A percentile compares a stretch with the other conserved stretches of the same genome.
Conservation (phyloP, 306 rosid genomes). For the Vicia sativa region DNA sequence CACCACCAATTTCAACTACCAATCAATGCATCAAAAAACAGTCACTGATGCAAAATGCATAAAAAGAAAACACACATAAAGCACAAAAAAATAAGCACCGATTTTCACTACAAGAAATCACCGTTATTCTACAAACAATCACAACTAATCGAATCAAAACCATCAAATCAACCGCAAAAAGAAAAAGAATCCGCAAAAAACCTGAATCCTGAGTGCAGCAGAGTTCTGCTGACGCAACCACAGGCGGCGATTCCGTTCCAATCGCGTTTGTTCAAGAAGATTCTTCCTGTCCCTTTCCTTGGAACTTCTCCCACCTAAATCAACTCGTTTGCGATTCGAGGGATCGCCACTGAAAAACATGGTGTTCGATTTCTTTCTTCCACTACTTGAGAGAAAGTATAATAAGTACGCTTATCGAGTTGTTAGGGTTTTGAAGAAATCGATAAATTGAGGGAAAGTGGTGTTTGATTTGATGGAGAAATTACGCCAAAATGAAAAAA, state of each 20-base stretch:
- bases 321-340: slow-evolving; percentile 88
- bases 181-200: slow-evolving; percentile 35
- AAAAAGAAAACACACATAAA: not conserved
- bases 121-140: not conserved
- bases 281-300: slow-evolving; percentile 90
- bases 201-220: slow-evolving; percentile 84
- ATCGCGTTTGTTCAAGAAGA: slow-evolving; percentile 85
- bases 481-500: not conserved
- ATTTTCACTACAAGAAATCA: not conserved
- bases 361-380: slow-evolving; percentile 10
- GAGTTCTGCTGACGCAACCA: slow-evolving; percentile 71
- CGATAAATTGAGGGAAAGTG: not conserved
- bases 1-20: not conserved
- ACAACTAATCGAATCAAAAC: slow-evolving; percentile 3
- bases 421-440: slow-evolving; percentile 12
- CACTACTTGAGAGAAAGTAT: not conserved
- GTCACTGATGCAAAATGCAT: slow-evolving; percentile 9
- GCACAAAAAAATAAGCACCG: not conserved
- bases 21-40: slow-evolving; percentile 13
- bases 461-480: not conserved
- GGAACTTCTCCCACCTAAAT: slow-evolving; percentile 90
- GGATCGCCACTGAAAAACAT: slow-evolving; percentile 98
- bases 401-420: slow-evolving; percentile 26
- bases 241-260: slow-evolving; percentile 77
- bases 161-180: slow-evolving; percentile 5